These are phyloP conservation scores for Telopea speciosissima DNA, from an alignment of 177 flowering plant species.

Conservation along the genomic window DNA sequence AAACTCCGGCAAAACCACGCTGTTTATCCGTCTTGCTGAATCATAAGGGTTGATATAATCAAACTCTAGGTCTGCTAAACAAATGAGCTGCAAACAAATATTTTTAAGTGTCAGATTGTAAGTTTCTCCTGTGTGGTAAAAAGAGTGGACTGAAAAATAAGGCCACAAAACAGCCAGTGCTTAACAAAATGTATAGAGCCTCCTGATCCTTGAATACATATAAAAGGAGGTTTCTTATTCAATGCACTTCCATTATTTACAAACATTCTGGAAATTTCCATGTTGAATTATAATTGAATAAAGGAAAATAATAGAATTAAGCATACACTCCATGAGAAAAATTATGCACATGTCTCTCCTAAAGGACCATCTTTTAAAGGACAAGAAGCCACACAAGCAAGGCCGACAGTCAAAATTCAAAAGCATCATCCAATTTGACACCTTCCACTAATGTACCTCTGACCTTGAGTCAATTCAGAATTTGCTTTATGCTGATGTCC, in stretches of 20 bases:
- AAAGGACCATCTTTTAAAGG: too few relatives aligned
- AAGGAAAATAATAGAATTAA: not conserved
- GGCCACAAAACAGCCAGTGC: not conserved
- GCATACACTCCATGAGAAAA: too few relatives aligned
- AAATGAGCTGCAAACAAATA: slow-evolving; percentile 70
- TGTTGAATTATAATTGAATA: not conserved
- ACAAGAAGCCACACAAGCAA: not conserved
- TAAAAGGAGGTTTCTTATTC: not conserved
- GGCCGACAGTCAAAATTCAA: not conserved
- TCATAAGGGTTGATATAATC: slow-evolving; percentile 94
- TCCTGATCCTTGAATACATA: too few relatives aligned
- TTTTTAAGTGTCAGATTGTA: slow-evolving; percentile 13
- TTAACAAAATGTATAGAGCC: not conserved
- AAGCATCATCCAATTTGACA: not conserved
- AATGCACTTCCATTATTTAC: not conserved
- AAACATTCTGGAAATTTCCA: not conserved
- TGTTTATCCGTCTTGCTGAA: slow-evolving; percentile 67
- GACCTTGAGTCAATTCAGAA: too few relatives aligned
- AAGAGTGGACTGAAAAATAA: not conserved
- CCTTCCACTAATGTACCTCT: too few relatives aligned
- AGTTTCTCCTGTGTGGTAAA: not conserved
- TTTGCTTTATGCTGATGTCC: too few relatives aligned
- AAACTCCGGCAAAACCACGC: slow-evolving; percentile 67
- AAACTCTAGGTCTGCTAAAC: slow-evolving; percentile 85
- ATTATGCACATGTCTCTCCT: not conserved